These are phyloP conservation scores for Tylopilus rubrobrunneus DNA, from an alignment of 768 basidiomycete genomes.

Conservation along the genomic window DNA sequence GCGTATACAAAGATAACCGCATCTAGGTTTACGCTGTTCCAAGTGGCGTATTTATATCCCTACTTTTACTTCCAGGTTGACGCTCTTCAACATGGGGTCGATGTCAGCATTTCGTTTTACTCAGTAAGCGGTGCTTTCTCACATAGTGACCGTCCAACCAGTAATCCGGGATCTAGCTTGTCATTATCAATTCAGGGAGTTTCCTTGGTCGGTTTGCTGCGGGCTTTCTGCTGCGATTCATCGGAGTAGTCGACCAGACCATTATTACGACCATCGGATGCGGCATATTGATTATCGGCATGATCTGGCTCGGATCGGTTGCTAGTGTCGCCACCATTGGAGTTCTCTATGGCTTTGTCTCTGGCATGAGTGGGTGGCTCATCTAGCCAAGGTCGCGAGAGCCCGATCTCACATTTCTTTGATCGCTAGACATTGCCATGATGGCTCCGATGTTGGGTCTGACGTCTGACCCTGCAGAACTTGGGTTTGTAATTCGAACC, in stretches of 20 bases:
- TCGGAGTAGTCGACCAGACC: conserved; percentile 44
- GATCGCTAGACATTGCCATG: conserved; percentile 31
- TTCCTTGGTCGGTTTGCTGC: conserved; percentile 47
- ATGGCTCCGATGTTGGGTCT: conserved; percentile 44
- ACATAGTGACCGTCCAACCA: too few relatives aligned
- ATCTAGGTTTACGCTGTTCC: conserved; percentile 25
- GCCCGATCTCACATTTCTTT: too few relatives aligned
- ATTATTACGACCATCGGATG: conserved; percentile 33
- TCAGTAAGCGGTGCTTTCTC: too few relatives aligned
- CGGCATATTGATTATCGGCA: conserved; percentile 41
- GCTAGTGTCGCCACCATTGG: conserved; percentile 40
- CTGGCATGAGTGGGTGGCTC: conserved; percentile 37
- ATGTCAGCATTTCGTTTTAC: conserved; percentile 37
- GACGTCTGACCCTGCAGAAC: conserved; percentile 46
- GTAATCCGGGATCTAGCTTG: conserved; percentile 31
- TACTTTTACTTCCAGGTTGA: conserved; percentile 59
- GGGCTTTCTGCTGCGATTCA: conserved; percentile 33
- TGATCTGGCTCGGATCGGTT: conserved; percentile 38
- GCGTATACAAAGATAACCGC: neutral
- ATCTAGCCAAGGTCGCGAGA: too few relatives aligned
- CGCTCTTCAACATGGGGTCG: conserved; percentile 46
- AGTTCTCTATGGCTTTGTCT: conserved; percentile 46
- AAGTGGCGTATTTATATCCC: conserved; percentile 45
- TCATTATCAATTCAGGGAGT: conserved; percentile 49
- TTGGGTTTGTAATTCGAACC: conserved; percentile 37